A percentile compares a stretch with the other conserved stretches of the same genome.
Conservation (phyloP, 2,329 filamentous ascomycete genomes). For the Eurotiales sp. region DNA sequence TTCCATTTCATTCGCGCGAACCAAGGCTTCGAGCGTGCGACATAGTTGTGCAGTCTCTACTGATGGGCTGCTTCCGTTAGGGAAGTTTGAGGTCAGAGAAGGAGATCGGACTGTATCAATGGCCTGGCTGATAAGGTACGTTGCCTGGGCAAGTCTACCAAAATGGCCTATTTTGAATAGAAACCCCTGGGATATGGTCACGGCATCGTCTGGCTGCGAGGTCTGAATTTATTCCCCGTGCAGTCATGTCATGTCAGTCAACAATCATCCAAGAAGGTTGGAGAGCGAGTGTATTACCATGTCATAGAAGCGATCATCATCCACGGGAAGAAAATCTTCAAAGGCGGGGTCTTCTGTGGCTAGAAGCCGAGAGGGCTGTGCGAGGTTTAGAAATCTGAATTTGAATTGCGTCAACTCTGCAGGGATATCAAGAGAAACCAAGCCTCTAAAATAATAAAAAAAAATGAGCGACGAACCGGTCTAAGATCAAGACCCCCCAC, state of each 20-base stretch:
- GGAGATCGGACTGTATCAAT: not conserved
- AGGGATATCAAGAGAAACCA: not conserved
- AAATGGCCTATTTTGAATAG: slow-evolving; percentile 8
- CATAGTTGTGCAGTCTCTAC: slow-evolving; percentile 3
- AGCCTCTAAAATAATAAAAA: not conserved
- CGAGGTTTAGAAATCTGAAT: slow-evolving; percentile 1
- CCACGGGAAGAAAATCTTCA: slow-evolving; percentile 11
- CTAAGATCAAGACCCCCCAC: slow-evolving; percentile 9
- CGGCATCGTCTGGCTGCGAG: slow-evolving; percentile 1
- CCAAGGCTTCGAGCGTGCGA: slow-evolving; percentile 8
- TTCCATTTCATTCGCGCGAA: slow-evolving; percentile 11
- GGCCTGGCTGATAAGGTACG: slow-evolving; percentile 7
- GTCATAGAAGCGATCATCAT: slow-evolving; percentile 7
- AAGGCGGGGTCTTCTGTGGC: slow-evolving; percentile 6
- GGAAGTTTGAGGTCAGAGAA: not conserved
- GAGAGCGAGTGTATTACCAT: not conserved
- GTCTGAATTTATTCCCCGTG: not conserved
- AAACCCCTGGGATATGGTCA: slow-evolving; percentile 5
- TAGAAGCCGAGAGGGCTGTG: slow-evolving; percentile 2
- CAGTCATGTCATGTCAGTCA: no score
- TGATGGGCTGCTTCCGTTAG: not conserved
- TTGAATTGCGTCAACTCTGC: no score
- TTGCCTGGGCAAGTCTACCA: slow-evolving; percentile 9
- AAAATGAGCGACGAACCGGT: not conserved
- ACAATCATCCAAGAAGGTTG: no score